phyloP scores from a whole-genome alignment of 1,284 basidiomycete species.

The Coniferiporia sulphurascens region DNA sequence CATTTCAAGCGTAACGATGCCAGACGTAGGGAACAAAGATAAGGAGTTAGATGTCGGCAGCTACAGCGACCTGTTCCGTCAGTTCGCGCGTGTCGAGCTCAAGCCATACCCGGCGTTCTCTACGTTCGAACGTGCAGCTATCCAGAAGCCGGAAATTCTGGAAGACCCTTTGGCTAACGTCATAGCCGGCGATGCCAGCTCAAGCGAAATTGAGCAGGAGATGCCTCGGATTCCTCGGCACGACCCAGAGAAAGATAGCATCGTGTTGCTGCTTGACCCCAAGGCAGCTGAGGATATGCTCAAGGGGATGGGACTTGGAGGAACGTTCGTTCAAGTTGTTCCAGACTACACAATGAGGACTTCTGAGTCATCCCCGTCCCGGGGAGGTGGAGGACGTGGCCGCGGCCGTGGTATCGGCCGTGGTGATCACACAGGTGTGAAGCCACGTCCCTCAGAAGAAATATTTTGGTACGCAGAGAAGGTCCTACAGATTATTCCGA shows the following conservation, averaged over 20 bases:
- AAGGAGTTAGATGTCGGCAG: constrained; percentile 21
- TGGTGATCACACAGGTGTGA: constrained; percentile 31
- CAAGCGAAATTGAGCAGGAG: background rate
- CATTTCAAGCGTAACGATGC: constrained; percentile 30
- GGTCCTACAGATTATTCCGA: constrained; percentile 26
- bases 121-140: constrained; percentile 7
- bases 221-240: constrained; percentile 29
- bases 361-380: background rate
- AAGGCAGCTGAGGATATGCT: constrained; percentile 37
- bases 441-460: constrained; percentile 18
- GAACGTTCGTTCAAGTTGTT: constrained; percentile 58
- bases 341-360: constrained; percentile 28
- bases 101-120: constrained; percentile 34
- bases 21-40: background rate
- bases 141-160: constrained; percentile 9
- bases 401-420: constrained; percentile 18
- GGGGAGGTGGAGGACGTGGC: background rate
- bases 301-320: constrained; percentile 49
- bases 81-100: constrained; percentile 46
- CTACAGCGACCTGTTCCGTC: constrained; percentile 38
- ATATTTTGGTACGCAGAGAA: constrained; percentile 43
- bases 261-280: constrained; percentile 50
- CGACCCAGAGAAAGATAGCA: constrained; percentile 46
- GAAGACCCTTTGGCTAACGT: constrained; percentile 14
- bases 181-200: background rate